A percentile compares a stretch with the other conserved stretches of the same genome.
Evolutionary conservation across 2,329 filamentous ascomycete species (phyloP).

Genomic region (Pestalotiopsis sp.): DNA sequence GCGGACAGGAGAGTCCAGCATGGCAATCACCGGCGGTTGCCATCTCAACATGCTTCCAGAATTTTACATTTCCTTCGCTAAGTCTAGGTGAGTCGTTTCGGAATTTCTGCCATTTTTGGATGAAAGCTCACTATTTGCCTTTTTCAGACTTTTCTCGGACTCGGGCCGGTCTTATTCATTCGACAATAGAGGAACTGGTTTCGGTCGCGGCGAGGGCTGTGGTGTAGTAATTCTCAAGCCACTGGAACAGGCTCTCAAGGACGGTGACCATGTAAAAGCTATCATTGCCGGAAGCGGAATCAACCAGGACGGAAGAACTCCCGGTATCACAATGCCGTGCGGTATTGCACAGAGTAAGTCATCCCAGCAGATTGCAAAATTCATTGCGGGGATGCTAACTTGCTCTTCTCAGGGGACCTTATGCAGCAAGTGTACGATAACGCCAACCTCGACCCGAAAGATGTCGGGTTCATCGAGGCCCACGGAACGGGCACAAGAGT

Average conservation of each 20-base stretch:
- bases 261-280: conserved; percentile 56
- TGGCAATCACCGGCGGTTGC: conserved; percentile 49
- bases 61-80: conserved; percentile 47
- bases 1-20: conserved; percentile 44
- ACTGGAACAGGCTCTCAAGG: conserved; percentile 53
- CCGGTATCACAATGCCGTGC: conserved; percentile 59
- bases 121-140: not conserved
- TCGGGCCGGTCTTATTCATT: conserved; percentile 54
- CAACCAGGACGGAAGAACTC: conserved; percentile 59
- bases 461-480: conserved; percentile 49
- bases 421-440: conserved; percentile 45
- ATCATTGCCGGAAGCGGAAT: conserved; percentile 51
- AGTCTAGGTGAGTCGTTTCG: conserved; percentile 37
- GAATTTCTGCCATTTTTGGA: conserved; percentile 16
- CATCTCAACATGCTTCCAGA: conserved; percentile 50
- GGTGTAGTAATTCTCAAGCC: conserved; percentile 59
- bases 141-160: conserved; percentile 48
- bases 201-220: conserved; percentile 62
- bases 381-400: not conserved
- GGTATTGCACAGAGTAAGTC: conserved; percentile 46
- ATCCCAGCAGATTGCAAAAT: not conserved
- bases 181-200: conserved; percentile 56
- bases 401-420: conserved; percentile 32
- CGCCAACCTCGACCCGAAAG: conserved; percentile 38
- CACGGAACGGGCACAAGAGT: conserved; percentile 59